A percentile compares a stretch with the other conserved stretches of the same genome.
These are phyloP conservation scores for Coemansia sp. DNA, from an alignment of 192 early-diverging fungal genomes.

Conservation along the genomic window DNA sequence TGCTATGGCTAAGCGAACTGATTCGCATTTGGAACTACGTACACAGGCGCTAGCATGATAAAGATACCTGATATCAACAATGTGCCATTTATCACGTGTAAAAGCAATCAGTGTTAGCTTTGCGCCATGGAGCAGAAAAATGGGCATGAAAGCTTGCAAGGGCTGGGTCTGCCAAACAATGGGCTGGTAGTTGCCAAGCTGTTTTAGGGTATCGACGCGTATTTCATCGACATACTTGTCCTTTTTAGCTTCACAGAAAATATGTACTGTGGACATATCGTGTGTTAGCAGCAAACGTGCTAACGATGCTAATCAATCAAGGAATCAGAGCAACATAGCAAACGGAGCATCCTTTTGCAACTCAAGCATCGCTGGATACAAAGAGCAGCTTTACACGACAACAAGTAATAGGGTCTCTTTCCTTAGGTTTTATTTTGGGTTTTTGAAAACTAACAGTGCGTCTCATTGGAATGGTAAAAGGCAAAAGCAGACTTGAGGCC, in stretches of 20 bases:
- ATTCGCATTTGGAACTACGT: not conserved
- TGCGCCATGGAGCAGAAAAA: slow-evolving; percentile 10
- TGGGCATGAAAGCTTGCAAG: slow-evolving; percentile 9
- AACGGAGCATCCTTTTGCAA: no score
- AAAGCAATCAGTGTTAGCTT: slow-evolving; percentile 18
- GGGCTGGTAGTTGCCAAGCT: slow-evolving; percentile 22
- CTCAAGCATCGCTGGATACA: no score
- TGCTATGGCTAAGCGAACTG: not conserved
- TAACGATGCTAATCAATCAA: no score
- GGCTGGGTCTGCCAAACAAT: slow-evolving; percentile 12
- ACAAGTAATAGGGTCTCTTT: no score
- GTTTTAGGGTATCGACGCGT: slow-evolving; percentile 10
- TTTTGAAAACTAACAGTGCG: no score
- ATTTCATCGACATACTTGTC: not conserved
- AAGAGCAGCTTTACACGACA: no score
- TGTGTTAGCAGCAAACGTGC: no score
- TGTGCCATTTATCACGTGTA: slow-evolving; percentile 7
- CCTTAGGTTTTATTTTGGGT: no score
- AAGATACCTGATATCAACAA: not conserved
- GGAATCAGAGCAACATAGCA: no score
- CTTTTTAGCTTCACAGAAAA: not conserved
- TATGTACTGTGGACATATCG: not conserved
- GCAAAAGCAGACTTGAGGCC: not conserved
- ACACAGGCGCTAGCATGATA: not conserved
- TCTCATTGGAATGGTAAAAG: not conserved